Base-by-base conservation (phyloP, 331 rosid species). In the Arachis monticola region DNA sequence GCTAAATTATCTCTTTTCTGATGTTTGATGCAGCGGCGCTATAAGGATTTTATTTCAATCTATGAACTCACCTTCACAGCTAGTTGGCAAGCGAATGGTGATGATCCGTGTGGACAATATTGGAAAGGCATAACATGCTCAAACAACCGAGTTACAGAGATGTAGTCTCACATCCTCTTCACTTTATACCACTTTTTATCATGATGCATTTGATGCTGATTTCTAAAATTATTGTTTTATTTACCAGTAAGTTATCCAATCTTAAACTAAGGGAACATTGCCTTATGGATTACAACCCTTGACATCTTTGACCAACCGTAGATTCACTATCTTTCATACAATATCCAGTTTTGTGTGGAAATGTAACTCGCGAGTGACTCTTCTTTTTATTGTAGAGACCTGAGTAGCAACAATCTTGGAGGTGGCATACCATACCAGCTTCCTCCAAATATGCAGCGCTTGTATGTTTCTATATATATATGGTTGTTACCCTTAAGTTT, bases 111-210 rank as follows among this genome's bases (percentile, higher is more conserved):
- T 68, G 97, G 88, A 5, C 97, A 88, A 77, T 66, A 83, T 51
- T 95, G 99, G 99, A 87, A 85, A 84, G 99, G 97, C 66, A 79
- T 92, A 73, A 83, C 70, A n/a, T 95, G 99, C 83, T 78, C 86
- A 7, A 86, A 78, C 81, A 79, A 83, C 79, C 88, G 93, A 42
- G 91, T 95, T 72, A 90, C 92, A 3, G 90, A 87, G 72, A 95
- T 95, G 99, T 94, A 71, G 61, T 78, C 70, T 78, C 60, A 48
- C 44, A 72, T 69, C 61, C 38, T 63, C 22, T 77, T 76, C 44
- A 67, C 27, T 13, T 74, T 7, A 5, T 64, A 53, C 73, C 63
- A 53, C 64, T 71, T 22, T 71, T 79, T 61, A 65, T 70, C 47
- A 53, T 22, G 44, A 8, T 27, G 55, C 64, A 58, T 46, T 73